phyloP scores from a whole-genome alignment of 352 stramenopile genomes.

The Globisporangium okanoganense region DNA sequence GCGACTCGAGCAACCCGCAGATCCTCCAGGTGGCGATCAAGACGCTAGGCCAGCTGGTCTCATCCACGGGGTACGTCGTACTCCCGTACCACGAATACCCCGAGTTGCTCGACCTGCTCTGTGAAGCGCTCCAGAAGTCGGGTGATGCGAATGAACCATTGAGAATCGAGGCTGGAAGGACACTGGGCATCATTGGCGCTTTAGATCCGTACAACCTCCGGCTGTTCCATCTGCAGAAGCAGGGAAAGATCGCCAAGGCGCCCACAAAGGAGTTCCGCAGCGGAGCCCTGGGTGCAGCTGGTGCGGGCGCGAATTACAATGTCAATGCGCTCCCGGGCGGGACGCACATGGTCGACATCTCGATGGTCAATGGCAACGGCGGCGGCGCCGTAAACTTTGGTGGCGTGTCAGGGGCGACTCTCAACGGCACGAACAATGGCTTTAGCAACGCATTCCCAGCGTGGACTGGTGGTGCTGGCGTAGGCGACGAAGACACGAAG shows the following conservation, averaged over 20 bases:
- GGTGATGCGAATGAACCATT: slow-evolving; percentile 74
- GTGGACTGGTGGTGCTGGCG: slow-evolving; percentile 4
- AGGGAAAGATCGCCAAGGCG: slow-evolving; percentile 66
- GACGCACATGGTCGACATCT: slow-evolving; percentile 17
- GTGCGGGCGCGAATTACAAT: slow-evolving; percentile 21
- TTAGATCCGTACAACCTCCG: slow-evolving; percentile 84
- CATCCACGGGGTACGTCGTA: slow-evolving; percentile 81
- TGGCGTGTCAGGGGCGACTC: slow-evolving; percentile 20
- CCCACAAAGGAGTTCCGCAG: slow-evolving; percentile 73
- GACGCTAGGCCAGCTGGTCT: slow-evolving; percentile 78
- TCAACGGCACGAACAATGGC: slow-evolving; percentile 13
- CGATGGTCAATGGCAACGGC: slow-evolving; percentile 19
- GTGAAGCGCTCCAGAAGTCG: slow-evolving; percentile 73
- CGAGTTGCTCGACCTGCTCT: slow-evolving; percentile 77
- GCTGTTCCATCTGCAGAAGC: slow-evolving; percentile 76
- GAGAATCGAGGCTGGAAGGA: slow-evolving; percentile 76
- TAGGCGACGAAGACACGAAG: slow-evolving; percentile 46
- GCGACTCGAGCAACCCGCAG: slow-evolving; percentile 79
- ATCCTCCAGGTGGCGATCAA: slow-evolving; percentile 86
- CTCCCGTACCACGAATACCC: slow-evolving; percentile 84
- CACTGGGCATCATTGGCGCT: slow-evolving; percentile 74
- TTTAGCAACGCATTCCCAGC: slow-evolving; percentile 10
- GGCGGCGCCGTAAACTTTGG: slow-evolving; percentile 20
- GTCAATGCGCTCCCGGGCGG: slow-evolving; percentile 13
- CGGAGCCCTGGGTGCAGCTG: slow-evolving; percentile 31